phyloP scores from a whole-genome alignment of 345 rosid genomes.

The Moringa oleifera region DNA sequence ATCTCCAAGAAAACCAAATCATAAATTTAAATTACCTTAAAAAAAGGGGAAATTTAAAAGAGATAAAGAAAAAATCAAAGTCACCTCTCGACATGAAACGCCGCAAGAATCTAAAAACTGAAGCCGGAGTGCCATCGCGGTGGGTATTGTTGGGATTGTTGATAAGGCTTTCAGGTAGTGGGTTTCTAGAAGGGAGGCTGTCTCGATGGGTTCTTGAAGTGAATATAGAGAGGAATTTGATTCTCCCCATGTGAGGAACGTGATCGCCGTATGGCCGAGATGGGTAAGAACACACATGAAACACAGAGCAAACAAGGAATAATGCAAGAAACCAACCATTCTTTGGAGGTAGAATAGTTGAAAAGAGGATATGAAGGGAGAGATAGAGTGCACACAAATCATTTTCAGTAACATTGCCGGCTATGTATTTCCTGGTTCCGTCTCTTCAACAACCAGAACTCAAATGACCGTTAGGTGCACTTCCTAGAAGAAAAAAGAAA shows the following conservation, averaged over 20 bases:
- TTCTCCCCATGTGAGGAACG: constrained; percentile 33
- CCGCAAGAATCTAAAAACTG: constrained; percentile 21
- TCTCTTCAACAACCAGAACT: constrained; percentile 41
- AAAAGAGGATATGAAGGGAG: constrained; percentile 30
- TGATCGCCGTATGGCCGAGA: not conserved
- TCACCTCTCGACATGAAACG: constrained; percentile 34
- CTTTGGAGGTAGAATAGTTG: constrained; percentile 25
- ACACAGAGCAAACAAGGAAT: not conserved
- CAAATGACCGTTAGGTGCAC: constrained; percentile 51
- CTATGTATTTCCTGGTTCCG: constrained; percentile 3
- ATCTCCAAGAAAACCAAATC: not conserved
- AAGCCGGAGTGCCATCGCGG: constrained; percentile 15
- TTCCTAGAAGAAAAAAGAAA: not conserved
- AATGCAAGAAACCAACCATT: not conserved
- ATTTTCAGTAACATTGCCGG: not conserved
- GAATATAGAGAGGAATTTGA: constrained; percentile 27
- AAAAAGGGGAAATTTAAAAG: no score
- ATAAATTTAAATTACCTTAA: not conserved
- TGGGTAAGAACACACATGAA: not conserved
- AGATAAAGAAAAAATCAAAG: not conserved
- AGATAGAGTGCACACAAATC: constrained; percentile 8
- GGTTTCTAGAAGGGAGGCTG: constrained; percentile 24
- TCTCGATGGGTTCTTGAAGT: not conserved
- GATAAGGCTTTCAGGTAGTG: constrained; percentile 27
- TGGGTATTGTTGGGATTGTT: not conserved